phyloP scores from a whole-genome alignment of 208 protist species.

The Naegleria gruberi region DNA sequence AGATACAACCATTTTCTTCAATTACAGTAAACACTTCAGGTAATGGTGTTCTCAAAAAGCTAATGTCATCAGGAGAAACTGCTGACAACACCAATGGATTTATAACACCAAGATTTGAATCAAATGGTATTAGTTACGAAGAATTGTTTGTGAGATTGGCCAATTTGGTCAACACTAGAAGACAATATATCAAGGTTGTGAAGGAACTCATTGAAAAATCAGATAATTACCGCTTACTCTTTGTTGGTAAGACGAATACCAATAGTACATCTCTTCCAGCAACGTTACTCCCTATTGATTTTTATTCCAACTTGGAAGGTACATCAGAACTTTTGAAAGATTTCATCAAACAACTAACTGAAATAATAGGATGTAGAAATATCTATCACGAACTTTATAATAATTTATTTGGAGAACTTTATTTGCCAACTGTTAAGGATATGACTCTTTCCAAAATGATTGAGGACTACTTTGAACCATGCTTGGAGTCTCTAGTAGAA shows the following conservation, averaged over 20 bases:
- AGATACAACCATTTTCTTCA: not conserved
- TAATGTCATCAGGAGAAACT: not conserved
- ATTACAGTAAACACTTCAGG: too few relatives aligned
- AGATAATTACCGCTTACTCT: not conserved
- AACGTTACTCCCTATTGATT: not conserved
- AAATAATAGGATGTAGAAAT: slow-evolving; percentile 9
- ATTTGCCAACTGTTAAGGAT: not conserved
- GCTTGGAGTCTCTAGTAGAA: not conserved
- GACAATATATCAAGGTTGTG: not conserved
- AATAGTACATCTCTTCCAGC: not conserved
- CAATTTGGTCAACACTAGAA: not conserved
- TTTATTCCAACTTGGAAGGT: not conserved
- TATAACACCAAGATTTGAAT: not conserved
- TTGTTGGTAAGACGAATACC: not conserved
- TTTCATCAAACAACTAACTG: not conserved
- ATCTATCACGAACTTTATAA: slow-evolving; percentile 6
- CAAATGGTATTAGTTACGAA: not conserved
- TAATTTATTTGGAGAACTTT: not conserved
- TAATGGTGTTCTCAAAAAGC: too few relatives aligned
- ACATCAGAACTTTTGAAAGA: not conserved
- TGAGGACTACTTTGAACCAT: not conserved
- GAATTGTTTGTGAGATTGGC: not conserved
- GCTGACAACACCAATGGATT: not conserved
- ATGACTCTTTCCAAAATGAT: not conserved
- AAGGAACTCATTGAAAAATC: not conserved